Evolutionary conservation across 2,329 filamentous ascomycete species (phyloP).

Genomic region (Talaromyces sp.): DNA sequence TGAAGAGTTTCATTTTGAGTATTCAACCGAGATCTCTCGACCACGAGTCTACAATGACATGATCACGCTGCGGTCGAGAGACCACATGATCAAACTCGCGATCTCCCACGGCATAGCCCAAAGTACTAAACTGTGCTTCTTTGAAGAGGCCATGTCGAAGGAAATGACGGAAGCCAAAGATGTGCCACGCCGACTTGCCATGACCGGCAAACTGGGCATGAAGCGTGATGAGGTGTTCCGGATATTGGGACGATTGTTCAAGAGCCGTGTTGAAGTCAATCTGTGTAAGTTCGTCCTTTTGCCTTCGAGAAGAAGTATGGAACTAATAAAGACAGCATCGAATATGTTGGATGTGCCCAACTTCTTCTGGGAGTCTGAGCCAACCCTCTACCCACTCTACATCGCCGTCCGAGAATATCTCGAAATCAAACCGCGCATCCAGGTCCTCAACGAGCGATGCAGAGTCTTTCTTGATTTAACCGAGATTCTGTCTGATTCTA

Average conservation of each 20-base stretch:
- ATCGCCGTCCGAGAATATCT: slow-evolving; percentile 93
- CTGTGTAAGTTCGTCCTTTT: slow-evolving; percentile 64
- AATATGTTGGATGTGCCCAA: slow-evolving; percentile 95
- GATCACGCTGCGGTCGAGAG: slow-evolving; percentile 90
- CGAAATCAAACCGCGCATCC: slow-evolving; percentile 92
- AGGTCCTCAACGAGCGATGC: slow-evolving; percentile 95
- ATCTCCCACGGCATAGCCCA: slow-evolving; percentile 98
- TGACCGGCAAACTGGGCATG: slow-evolving; percentile 90
- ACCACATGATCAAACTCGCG: slow-evolving; percentile 98
- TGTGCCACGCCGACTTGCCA: slow-evolving; percentile 80
- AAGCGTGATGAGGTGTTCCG: slow-evolving; percentile 86
- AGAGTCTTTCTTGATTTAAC: slow-evolving; percentile 94
- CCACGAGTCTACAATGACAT: slow-evolving; percentile 98
- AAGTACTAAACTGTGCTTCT: slow-evolving; percentile 92
- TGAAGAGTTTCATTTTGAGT: slow-evolving; percentile 98
- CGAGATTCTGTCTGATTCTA: slow-evolving; percentile 87
- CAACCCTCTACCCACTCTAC: slow-evolving; percentile 90
- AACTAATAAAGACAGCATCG: slow-evolving; percentile 57
- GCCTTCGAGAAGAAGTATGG: not conserved
- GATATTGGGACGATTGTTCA: slow-evolving; percentile 86
- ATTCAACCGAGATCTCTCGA: slow-evolving; percentile 78
- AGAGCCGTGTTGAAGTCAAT: slow-evolving; percentile 93
- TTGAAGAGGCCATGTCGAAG: slow-evolving; percentile 91
- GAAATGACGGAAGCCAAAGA: slow-evolving; percentile 93
- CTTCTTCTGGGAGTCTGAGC: slow-evolving; percentile 98